Evolutionary conservation across 108 stramenopile genomes (phyloP).

Genomic region (Bacterosira constricta): DNA sequence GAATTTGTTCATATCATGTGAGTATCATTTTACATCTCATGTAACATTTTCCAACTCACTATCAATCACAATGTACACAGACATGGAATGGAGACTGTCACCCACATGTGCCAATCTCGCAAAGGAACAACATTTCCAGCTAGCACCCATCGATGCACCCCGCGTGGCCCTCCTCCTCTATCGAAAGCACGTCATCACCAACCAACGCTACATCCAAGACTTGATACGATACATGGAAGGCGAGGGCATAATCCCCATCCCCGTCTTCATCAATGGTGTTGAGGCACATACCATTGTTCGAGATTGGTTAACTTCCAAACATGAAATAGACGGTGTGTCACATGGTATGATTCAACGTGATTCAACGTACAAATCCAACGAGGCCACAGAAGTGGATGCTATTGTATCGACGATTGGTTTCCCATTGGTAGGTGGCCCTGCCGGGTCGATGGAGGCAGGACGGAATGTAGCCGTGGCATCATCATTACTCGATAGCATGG

Average conservation of each 20-base stretch:
- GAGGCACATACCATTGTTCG: slow-evolving; percentile 90
- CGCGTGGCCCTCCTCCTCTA: slow-evolving; percentile 79
- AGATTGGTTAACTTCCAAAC: slow-evolving; percentile 74
- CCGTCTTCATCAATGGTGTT: slow-evolving; percentile 91
- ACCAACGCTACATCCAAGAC: slow-evolving; percentile 76
- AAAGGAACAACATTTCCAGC: slow-evolving; percentile 21
- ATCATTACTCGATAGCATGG: slow-evolving; percentile 61
- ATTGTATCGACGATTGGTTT: slow-evolving; percentile 89
- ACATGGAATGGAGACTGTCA: slow-evolving; percentile 76
- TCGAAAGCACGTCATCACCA: slow-evolving; percentile 87
- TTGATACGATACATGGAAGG: slow-evolving; percentile 70
- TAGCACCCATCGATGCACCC: slow-evolving; percentile 62
- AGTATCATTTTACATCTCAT: not conserved
- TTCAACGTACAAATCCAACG: slow-evolving; percentile 43
- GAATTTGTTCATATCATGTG: no score
- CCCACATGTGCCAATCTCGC: slow-evolving; percentile 31
- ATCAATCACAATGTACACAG: slow-evolving; percentile 34
- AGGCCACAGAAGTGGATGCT: slow-evolving; percentile 68
- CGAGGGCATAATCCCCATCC: slow-evolving; percentile 77
- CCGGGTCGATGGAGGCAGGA: slow-evolving; percentile 85
- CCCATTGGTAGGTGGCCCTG: slow-evolving; percentile 88
- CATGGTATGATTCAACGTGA: slow-evolving; percentile 45
- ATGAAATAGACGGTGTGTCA: slow-evolving; percentile 55
- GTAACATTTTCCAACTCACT: not conserved
- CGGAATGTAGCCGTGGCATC: slow-evolving; percentile 79